Percentiles rank a stretch among this genome's conserved stretches.
These are phyloP conservation scores for Oryza rufipogon DNA, from an alignment of 176 grass and related monocot species.

Conservation along the genomic window DNA sequence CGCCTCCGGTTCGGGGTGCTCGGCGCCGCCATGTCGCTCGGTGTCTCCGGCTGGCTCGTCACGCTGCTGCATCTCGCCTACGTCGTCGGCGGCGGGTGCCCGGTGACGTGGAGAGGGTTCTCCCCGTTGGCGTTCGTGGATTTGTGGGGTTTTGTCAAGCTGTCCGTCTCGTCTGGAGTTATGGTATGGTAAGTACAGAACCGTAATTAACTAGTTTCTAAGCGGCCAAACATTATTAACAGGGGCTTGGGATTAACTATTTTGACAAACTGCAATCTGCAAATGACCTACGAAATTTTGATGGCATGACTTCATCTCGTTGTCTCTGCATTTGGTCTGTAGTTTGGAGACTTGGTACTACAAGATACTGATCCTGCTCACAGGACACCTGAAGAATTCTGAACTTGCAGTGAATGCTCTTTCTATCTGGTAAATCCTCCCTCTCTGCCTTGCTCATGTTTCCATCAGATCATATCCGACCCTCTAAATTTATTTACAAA, in stretches of 20 bases:
- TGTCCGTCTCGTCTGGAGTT: slow-evolving; percentile 46
- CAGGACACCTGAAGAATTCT: slow-evolving; percentile 58
- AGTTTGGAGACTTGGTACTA: slow-evolving; percentile 80
- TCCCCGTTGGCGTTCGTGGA: slow-evolving; percentile 41
- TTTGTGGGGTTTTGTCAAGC: slow-evolving; percentile 39
- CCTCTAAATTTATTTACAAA: not conserved
- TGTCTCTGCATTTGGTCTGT: not conserved
- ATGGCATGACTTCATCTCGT: not conserved
- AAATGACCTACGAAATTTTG: not conserved
- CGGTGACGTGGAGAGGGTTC: slow-evolving; percentile 47
- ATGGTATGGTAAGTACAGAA: slow-evolving; percentile 52
- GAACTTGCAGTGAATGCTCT: slow-evolving; percentile 66
- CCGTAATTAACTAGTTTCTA: too few relatives aligned
- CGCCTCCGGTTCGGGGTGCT: slow-evolving; percentile 37
- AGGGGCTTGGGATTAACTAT: not conserved
- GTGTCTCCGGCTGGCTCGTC: slow-evolving; percentile 34
- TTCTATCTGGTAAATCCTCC: slow-evolving; percentile 56
- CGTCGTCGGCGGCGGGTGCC: slow-evolving; percentile 43
- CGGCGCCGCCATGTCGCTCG: slow-evolving; percentile 35
- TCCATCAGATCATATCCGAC: not conserved
- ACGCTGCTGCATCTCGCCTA: slow-evolving; percentile 23
- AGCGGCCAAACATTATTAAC: not conserved
- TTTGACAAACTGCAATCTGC: not conserved
- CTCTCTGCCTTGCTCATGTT: not conserved
- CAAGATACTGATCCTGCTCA: slow-evolving; percentile 59